A percentile compares a stretch with the other conserved stretches of the same genome.
These are phyloP conservation scores for Bipolaris sorokiniana DNA, from an alignment of 2,329 filamentous ascomycete genomes.

Conservation along the genomic window DNA sequence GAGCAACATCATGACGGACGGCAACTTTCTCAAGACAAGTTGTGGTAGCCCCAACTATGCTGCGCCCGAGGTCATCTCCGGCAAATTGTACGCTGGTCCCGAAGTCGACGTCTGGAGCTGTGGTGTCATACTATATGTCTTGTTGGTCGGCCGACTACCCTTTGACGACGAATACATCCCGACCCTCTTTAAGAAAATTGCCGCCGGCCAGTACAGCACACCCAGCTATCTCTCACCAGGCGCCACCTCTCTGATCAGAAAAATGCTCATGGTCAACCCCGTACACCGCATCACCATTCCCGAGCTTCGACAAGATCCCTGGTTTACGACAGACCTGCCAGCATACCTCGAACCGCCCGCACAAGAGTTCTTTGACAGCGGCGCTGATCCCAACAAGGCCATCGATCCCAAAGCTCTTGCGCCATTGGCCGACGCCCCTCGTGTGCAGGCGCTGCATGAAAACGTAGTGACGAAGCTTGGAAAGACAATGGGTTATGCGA, in stretches of 20 bases:
- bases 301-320: constrained; percentile 90
- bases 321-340: constrained; percentile 89
- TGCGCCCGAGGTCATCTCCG: constrained; percentile 95
- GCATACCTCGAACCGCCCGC: constrained; percentile 84
- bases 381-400: constrained; percentile 89
- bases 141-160: constrained; percentile 73
- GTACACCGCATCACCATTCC: constrained; percentile 92
- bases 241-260: constrained; percentile 81
- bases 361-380: constrained; percentile 91
- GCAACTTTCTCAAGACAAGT: constrained; percentile 98
- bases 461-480: constrained; percentile 94
- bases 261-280: constrained; percentile 94
- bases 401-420: constrained; percentile 84
- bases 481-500: constrained; percentile 97
- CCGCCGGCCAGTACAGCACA: constrained; percentile 89
- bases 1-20: constrained; percentile 99
- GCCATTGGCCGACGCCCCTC: constrained; percentile 70
- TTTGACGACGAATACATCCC: constrained; percentile 99
- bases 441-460: constrained; percentile 89
- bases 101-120: constrained; percentile 99
- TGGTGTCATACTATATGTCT: constrained; percentile 78
- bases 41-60: constrained; percentile 99
- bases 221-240: constrained; percentile 89
- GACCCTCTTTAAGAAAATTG: constrained; percentile 96
- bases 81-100: constrained; percentile 94